Conservation (phyloP, 805 yeast species). For the Hemisphaericaspora nanyangensis region DNA sequence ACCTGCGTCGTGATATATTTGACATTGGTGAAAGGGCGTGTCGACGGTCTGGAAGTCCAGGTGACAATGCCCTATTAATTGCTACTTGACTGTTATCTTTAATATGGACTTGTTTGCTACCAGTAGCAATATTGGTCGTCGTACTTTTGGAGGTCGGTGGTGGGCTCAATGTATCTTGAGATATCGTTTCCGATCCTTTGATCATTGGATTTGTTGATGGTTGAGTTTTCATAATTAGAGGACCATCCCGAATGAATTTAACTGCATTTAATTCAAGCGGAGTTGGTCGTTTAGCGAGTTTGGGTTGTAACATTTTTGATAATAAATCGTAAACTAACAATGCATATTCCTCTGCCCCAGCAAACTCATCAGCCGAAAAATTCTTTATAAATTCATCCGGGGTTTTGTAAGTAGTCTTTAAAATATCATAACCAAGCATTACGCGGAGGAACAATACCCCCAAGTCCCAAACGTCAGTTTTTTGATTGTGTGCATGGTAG, state of each 20-base stretch:
- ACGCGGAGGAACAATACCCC: constrained; percentile 64
- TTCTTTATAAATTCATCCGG: constrained; percentile 35
- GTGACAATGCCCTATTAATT: no score
- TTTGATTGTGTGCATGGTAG: constrained; percentile 70
- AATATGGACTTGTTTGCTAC: no score
- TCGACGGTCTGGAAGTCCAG: not conserved
- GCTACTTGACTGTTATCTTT: no score
- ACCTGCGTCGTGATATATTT: constrained; percentile 13
- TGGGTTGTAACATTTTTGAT: constrained; percentile 57
- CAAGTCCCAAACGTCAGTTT: constrained; percentile 91
- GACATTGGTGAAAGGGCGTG: not conserved
- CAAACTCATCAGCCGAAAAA: constrained; percentile 30
- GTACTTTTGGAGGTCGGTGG: no score
- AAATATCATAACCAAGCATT: constrained; percentile 48
- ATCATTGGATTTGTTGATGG: constrained; percentile 5
- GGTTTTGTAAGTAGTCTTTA: constrained; percentile 55
- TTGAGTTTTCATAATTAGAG: constrained; percentile 26
- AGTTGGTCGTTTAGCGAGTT: constrained; percentile 69
- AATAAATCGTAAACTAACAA: constrained; percentile 65
- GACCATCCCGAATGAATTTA: constrained; percentile 73
- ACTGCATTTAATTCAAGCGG: constrained; percentile 83
- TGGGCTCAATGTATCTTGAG: no score
- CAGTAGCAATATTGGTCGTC: not conserved
- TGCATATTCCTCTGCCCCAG: constrained; percentile 64
- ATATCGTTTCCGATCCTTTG: not conserved